Base-by-base conservation (phyloP, 2,329 filamentous ascomycete genomes). In the Exophiala dermatitidis region DNA sequence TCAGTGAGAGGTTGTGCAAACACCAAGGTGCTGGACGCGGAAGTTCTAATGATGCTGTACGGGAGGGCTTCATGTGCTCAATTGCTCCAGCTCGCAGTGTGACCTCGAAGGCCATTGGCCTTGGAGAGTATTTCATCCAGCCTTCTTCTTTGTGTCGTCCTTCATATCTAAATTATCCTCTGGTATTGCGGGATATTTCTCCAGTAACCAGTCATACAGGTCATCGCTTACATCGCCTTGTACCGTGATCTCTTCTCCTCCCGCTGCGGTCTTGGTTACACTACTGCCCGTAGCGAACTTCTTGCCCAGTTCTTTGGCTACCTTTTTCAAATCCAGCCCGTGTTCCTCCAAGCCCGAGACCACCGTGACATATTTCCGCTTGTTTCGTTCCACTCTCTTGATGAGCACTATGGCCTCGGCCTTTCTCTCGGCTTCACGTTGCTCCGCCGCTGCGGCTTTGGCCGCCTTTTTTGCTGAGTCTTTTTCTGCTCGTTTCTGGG, bases 331-430 rank as follows among this genome's bases (percentile, higher is more conserved):
- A 52, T 97, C 91, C 40, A 97, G 71, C 0, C 89, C 89, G 66
- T 96, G 95, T 0, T 85, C 83, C 70, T 98, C 93, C 19, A 98
- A 77, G 0, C 93, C 93, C 4, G 82, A 82, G n/a, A 98, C 84
- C 10, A 90, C 85, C 0, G 93, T 98, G 50, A 98, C 90, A 68
- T 84, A 94, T 75, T 98, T 98, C 67, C 93, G 83, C 79, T 98
- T 98, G 73, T 95, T 97, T 59, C 93, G 84, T 77, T 97, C 93
- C 64, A 98, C 93, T 29, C 93, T 88, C 80, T 96, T 96, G 74
- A 98, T 95, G 53, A 82, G 84, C 50, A 98, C 76, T 66, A 90
- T 86, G 60, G 86, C 88, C 56, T 86, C 82, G 36, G 89, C 88
- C 63, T 91, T 86, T 67, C 86, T 84, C 68, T 90, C 88, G 28